Evolutionary conservation across 305 asterid species (phyloP), one percentile per base, ranked within the genome.

Genomic region (Stenogyne calaminthoides): DNA sequence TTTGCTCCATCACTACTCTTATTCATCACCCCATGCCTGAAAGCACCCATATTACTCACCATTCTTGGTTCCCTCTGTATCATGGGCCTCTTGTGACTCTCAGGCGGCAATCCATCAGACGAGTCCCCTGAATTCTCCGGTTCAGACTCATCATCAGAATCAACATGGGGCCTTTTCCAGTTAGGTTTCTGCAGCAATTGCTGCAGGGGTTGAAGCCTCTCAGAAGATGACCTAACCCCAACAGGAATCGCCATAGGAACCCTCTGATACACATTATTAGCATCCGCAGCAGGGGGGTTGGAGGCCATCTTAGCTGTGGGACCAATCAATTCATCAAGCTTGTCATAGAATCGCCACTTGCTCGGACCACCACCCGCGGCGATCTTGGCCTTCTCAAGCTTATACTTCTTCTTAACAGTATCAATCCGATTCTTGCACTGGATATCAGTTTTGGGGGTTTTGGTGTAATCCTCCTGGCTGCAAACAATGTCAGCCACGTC

Each of bases 351-450:
- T 3, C 87, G 84, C 98, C 98, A 93, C 77, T 69, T 88, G 60
- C 96, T 88, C 2, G 89, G 89, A 0, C 86, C 92, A 52, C 83
- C 89, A 9, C 87, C 88, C 5, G 92, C 64, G 3, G 80, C 83
- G 76, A 91, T 88, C 96, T 85, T 90, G 39, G 91, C 87, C 84
- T 91, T 94, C 93, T 94, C 99, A 37, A 64, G 64, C 87, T 94
- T 94, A 73, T 87, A 94, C 84, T 92, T 94, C 88, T 94, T 94
- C 83, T 94, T 94, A 3, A 92, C 96, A 10, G 98, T 94, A 73
- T 94, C 98, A 25, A 94, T 91, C 56, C 98, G 87, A 79, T 91
- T 94, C 75, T 94, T 94, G 77, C 98, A 94, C 92, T 94, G 98
- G 59, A 91, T 76, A 79, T 94, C 97, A 15, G 98, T 86, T 79